phyloP scores from a whole-genome alignment of 495 filamentous ascomycete genomes.

The Bacidia rubella region DNA sequence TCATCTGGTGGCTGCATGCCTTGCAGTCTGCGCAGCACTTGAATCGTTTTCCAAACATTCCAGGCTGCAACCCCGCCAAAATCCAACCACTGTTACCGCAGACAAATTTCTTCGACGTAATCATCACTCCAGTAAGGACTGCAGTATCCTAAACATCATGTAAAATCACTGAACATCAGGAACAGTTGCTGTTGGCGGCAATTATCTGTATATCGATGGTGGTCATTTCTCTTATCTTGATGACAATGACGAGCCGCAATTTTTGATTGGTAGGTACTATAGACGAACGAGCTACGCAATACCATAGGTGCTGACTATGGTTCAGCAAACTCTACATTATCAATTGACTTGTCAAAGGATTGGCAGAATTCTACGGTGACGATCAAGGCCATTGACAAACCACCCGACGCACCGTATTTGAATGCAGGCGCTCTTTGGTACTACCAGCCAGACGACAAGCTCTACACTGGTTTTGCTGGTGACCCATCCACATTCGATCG shows the following conservation, averaged over 20 bases:
- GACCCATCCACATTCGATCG: not conserved
- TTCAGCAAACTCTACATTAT: slow-evolving; percentile 6
- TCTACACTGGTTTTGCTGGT: slow-evolving; percentile 11
- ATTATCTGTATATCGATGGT: slow-evolving; percentile 15
- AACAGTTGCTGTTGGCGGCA: slow-evolving; percentile 9
- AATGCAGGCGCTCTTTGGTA: slow-evolving; percentile 11
- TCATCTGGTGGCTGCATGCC: too few species aligned
- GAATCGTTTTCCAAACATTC: too few species aligned
- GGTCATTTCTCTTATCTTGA: slow-evolving; percentile 8
- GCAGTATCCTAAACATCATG: not conserved
- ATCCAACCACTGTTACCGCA: not conserved
- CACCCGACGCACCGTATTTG: slow-evolving; percentile 2
- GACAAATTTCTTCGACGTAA: not conserved
- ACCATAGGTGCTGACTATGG: not conserved
- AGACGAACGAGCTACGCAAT: too few species aligned
- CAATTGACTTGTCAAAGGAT: slow-evolving; percentile 16
- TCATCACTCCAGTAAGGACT: not conserved
- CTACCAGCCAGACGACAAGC: not conserved
- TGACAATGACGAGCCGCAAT: not conserved
- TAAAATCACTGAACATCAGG: not conserved
- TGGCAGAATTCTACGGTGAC: slow-evolving; percentile 10
- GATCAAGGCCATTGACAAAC: slow-evolving; percentile 8
- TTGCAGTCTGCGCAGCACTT: too few species aligned
- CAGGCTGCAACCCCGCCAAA: too few species aligned
- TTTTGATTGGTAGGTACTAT: not conserved